A percentile compares a stretch with the other conserved stretches of the same genome.
Conservation (phyloP, 2,329 filamentous ascomycete genomes). For the Alternaria triticina region DNA sequence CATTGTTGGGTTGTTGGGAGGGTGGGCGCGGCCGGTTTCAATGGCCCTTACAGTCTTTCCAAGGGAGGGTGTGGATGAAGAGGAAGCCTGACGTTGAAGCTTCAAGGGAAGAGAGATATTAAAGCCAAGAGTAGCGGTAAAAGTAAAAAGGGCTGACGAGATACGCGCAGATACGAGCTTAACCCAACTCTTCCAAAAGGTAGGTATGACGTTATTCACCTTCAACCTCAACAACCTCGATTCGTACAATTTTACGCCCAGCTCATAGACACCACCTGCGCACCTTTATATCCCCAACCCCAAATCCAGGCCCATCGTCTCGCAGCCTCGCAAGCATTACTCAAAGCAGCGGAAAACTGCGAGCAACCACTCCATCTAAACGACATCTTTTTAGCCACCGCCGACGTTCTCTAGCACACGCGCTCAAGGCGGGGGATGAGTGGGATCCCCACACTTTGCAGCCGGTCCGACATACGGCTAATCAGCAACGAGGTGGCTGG, state of each 20-base stretch:
- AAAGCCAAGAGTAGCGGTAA: not conserved
- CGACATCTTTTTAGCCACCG: not conserved
- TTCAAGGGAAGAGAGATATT: not conserved
- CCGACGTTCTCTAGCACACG: not conserved
- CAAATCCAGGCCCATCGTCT: not conserved
- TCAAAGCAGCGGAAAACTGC: constrained; percentile 17
- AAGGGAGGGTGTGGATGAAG: constrained; percentile 14
- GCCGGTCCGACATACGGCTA: not conserved
- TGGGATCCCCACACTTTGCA: not conserved
- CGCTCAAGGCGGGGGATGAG: not conserved
- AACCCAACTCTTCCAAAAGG: not conserved
- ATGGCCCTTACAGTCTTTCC: not conserved
- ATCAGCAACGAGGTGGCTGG: not conserved
- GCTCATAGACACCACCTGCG: not conserved
- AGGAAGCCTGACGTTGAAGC: not conserved
- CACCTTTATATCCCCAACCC: not conserved
- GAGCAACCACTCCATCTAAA: constrained; percentile 1
- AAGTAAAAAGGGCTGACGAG: not conserved
- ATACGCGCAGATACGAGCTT: not conserved
- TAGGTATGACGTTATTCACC: not conserved
- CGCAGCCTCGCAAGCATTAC: constrained; percentile 1
- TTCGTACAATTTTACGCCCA: not conserved
- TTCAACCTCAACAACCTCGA: not conserved
- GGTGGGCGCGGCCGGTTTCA: not conserved
- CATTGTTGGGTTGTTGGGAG: constrained; percentile 20